phyloP scores from a whole-genome alignment of 371 early-diverging fungal species.

The Mortierella sp. region DNA sequence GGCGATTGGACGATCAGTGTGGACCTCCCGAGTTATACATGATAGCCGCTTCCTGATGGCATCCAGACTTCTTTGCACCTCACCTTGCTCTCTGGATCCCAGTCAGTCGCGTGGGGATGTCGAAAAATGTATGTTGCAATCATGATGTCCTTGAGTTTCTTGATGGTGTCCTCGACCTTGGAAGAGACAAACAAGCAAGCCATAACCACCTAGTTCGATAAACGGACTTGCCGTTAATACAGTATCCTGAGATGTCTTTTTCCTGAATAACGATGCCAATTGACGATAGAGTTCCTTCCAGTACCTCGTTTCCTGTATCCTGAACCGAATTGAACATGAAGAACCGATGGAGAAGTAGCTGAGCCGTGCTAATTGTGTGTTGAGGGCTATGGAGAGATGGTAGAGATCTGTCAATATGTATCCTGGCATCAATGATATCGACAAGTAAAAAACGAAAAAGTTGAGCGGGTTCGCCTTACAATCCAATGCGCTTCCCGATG shows the following conservation, averaged over 20 bases:
- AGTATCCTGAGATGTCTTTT: not conserved
- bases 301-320: slow-evolving; percentile 51
- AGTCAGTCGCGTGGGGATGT: slow-evolving; percentile 68
- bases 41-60: not conserved
- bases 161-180: slow-evolving; percentile 85
- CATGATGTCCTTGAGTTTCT: slow-evolving; percentile 81
- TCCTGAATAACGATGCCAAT: not conserved
- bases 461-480: slow-evolving; percentile 27
- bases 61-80: not conserved
- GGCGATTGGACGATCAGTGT: not conserved
- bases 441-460: not conserved
- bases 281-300: not conserved
- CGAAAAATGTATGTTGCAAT: slow-evolving; percentile 71
- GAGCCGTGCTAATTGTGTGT: slow-evolving; percentile 80
- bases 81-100: slow-evolving; percentile 68
- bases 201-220: slow-evolving; percentile 63
- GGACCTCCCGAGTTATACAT: not conserved
- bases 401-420: not conserved
- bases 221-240: not conserved
- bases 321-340: slow-evolving; percentile 71
- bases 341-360: slow-evolving; percentile 79
- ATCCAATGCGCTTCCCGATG: slow-evolving; percentile 52
- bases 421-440: not conserved
- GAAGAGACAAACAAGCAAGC: slow-evolving; percentile 82
- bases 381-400: slow-evolving; percentile 65